These are phyloP conservation scores for Trichoderma lentiforme DNA, from an alignment of 2,329 filamentous ascomycete species.

Conservation along the genomic window DNA sequence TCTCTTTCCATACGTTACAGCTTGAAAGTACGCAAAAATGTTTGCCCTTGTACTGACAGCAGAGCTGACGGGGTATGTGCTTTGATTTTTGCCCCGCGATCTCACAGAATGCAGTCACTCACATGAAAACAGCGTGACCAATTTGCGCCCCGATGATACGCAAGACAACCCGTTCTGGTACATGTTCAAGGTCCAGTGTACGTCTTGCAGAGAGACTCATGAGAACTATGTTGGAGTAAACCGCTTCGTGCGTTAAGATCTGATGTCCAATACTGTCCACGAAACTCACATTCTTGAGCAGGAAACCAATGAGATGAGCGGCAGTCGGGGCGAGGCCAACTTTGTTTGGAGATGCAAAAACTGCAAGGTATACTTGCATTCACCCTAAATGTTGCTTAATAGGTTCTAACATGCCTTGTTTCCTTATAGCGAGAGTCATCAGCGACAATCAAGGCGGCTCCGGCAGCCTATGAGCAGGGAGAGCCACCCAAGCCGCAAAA, in stretches of 20 bases:
- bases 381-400: fast-evolving
- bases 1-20: background rate
- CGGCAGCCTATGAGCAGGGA: slow-evolving; percentile 65
- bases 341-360: slow-evolving; percentile 99
- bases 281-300: slow-evolving; percentile 36
- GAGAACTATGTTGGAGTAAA: slow-evolving; percentile 82
- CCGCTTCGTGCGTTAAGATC: slow-evolving; percentile 67
- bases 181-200: slow-evolving; percentile 97
- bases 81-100: slow-evolving; percentile 5
- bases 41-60: slow-evolving; percentile 64
- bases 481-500: slow-evolving; percentile 74
- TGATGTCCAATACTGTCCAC: background rate
- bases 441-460: slow-evolving; percentile 74
- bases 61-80: slow-evolving; percentile 63
- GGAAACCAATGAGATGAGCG: slow-evolving; percentile 88
- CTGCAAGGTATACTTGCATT: slow-evolving; percentile 68
- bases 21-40: slow-evolving; percentile 44
- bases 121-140: slow-evolving; percentile 67
- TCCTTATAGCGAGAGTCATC: slow-evolving; percentile 70
- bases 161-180: slow-evolving; percentile 86
- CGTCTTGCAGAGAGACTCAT: slow-evolving; percentile 90
- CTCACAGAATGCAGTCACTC: background rate
- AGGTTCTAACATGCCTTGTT: background rate
- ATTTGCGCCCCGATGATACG: slow-evolving; percentile 80
- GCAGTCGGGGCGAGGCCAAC: slow-evolving; percentile 92